Percentiles rank a stretch among this genome's conserved stretches.
These are phyloP conservation scores for Fusarium brevicatenulatum DNA, from an alignment of 2,329 filamentous ascomycete genomes.

Conservation along the genomic window DNA sequence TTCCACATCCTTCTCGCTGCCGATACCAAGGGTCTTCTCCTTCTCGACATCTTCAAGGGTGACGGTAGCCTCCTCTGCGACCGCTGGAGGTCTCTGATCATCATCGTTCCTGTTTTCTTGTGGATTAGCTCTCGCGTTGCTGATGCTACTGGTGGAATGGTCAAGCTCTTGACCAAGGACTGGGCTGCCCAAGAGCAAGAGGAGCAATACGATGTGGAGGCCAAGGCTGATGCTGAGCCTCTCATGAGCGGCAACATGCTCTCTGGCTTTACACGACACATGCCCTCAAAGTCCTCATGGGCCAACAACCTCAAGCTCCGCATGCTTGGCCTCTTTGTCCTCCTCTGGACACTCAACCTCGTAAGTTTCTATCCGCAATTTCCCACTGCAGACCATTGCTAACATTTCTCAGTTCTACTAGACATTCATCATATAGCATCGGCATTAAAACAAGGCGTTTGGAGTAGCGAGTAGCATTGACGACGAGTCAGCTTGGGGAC, in stretches of 20 bases:
- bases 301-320: conserved; percentile 34
- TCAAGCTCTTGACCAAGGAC: conserved; percentile 32
- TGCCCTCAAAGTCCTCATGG: conserved; percentile 32
- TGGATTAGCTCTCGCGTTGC: conserved; percentile 40
- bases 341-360: conserved; percentile 34
- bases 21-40: conserved; percentile 60
- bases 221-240: conserved; percentile 33
- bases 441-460: conserved; percentile 22
- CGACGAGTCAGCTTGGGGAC: background rate
- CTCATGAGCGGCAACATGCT: conserved; percentile 20
- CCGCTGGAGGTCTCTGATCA: conserved; percentile 40
- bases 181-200: conserved; percentile 18
- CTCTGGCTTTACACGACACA: conserved; percentile 21
- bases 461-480: conserved; percentile 22
- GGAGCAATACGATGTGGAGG: conserved; percentile 24
- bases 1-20: conserved; percentile 70
- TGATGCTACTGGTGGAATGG: conserved; percentile 33
- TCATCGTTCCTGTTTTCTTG: conserved; percentile 44
- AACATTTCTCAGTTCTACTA: conserved; percentile 27
- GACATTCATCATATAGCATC: background rate
- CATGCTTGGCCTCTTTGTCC: conserved; percentile 27
- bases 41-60: conserved; percentile 33
- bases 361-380: background rate
- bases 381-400: background rate
- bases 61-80: conserved; percentile 36